These are phyloP conservation scores for Phytophthora hibernalis DNA, from an alignment of 352 stramenopile genomes.

Conservation along the genomic window DNA sequence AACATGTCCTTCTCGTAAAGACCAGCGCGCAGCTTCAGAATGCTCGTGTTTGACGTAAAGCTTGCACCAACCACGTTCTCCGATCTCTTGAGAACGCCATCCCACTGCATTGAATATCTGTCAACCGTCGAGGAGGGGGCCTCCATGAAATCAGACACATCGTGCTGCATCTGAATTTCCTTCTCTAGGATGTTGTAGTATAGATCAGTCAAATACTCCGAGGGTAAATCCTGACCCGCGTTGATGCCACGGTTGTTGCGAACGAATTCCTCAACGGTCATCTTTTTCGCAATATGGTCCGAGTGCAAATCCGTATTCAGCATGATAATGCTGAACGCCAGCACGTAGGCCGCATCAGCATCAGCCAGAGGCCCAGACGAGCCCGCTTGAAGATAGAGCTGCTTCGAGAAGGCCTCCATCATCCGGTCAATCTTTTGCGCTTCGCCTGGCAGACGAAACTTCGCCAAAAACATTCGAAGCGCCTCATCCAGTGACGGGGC, in stretches of 20 bases:
- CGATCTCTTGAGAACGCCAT: conserved; percentile 86
- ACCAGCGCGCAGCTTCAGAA: conserved; percentile 84
- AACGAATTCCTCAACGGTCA: conserved; percentile 89
- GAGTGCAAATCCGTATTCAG: conserved; percentile 99
- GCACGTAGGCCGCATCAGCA: conserved; percentile 95
- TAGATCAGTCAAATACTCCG: conserved; percentile 72
- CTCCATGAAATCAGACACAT: conserved; percentile 86
- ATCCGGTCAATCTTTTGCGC: conserved; percentile 98
- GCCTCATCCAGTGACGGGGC: conserved; percentile 89
- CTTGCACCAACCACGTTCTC: conserved; percentile 89
- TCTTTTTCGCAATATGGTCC: conserved; percentile 90
- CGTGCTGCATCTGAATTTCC: conserved; percentile 91
- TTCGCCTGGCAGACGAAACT: conserved; percentile 97
- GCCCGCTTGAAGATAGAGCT: conserved; percentile 87
- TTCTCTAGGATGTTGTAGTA: conserved; percentile 86
- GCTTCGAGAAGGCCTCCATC: conserved; percentile 96
- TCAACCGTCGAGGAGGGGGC: conserved; percentile 68
- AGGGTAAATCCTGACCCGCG: conserved; percentile 74
- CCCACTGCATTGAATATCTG: conserved; percentile 90
- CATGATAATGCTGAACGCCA: conserved; percentile 99
- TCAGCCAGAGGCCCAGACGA: conserved; percentile 67
- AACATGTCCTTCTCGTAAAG: conserved; percentile 92
- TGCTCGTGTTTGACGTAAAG: conserved; percentile 88
- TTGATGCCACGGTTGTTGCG: conserved; percentile 91
- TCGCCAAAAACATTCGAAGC: conserved; percentile 93